phyloP scores from a whole-genome alignment of 495 filamentous ascomycete genomes.

The Cairneyella variabilis region DNA sequence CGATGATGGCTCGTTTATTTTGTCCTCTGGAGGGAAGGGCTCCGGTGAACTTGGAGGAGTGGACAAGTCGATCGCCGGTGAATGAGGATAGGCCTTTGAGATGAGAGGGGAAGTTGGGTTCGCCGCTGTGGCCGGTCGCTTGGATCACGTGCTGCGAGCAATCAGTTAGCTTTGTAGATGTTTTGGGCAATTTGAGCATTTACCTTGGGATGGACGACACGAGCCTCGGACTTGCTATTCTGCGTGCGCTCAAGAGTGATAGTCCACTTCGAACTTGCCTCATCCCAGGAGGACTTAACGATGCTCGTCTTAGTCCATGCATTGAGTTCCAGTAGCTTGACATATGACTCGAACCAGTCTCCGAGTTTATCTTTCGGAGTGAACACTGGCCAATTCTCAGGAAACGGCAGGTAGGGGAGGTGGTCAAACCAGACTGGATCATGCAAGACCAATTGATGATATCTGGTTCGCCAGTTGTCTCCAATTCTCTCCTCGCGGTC shows the following conservation, averaged over 20 bases:
- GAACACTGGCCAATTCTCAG: constrained; percentile 55
- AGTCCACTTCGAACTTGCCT: constrained; percentile 49
- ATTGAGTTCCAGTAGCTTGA: constrained; percentile 60
- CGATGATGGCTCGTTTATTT: constrained; percentile 66
- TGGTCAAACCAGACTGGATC: constrained; percentile 66
- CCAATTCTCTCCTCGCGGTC: constrained; percentile 59
- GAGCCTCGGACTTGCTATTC: constrained; percentile 44
- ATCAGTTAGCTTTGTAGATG: background rate
- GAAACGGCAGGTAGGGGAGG: constrained; percentile 63
- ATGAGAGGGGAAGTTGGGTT: constrained; percentile 54
- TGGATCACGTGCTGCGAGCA: constrained; percentile 53
- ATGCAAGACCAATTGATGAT: constrained; percentile 51
- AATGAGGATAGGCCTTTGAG: constrained; percentile 44
- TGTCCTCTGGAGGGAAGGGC: constrained; percentile 33
- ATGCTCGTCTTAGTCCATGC: constrained; percentile 53
- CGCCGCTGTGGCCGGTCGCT: constrained; percentile 63
- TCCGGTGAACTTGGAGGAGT: constrained; percentile 63
- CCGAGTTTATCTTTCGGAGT: constrained; percentile 71
- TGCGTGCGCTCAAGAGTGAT: constrained; percentile 43
- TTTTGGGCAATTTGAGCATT: background rate
- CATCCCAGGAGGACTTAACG: constrained; percentile 44
- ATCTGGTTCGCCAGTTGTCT: constrained; percentile 64
- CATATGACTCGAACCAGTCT: constrained; percentile 69
- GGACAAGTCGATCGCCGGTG: constrained; percentile 56
- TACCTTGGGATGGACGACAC: constrained; percentile 49